phyloP scores from a whole-genome alignment of 805 yeast genomes.

The Priceomyces haplophilus region DNA sequence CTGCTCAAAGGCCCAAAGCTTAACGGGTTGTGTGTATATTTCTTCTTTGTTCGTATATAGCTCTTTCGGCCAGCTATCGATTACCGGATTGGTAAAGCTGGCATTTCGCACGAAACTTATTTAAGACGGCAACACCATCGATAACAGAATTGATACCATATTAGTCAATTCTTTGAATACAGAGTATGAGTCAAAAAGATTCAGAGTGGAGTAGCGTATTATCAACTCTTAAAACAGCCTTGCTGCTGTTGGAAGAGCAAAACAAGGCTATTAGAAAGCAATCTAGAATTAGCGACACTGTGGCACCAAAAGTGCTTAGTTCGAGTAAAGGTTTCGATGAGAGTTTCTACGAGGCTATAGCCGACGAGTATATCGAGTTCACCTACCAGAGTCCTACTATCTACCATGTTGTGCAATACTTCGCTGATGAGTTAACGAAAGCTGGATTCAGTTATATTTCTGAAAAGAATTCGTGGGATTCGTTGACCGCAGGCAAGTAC shows the following conservation, averaged over 20 bases:
- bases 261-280: background rate
- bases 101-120: background rate
- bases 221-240: slow-evolving; percentile 1
- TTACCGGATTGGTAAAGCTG: background rate
- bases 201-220: background rate
- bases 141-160: background rate
- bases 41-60: background rate
- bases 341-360: slow-evolving; percentile 18
- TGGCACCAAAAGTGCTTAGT: background rate
- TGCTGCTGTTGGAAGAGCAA: slow-evolving; percentile 1
- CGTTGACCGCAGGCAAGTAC: slow-evolving; percentile 51
- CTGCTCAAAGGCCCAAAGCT: slow-evolving; percentile 34
- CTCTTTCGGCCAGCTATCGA: background rate
- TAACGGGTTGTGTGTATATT: background rate
- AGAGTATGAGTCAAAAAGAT: background rate
- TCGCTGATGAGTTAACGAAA: slow-evolving; percentile 45
- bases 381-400: slow-evolving; percentile 72
- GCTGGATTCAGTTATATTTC: slow-evolving; percentile 64
- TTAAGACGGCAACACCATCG: slow-evolving; percentile 1
- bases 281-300: background rate
- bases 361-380: slow-evolving; percentile 63
- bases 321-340: background rate
- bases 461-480: slow-evolving; percentile 59
- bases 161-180: background rate
- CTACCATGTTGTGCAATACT: slow-evolving; percentile 62